Percentiles rank a stretch among this genome's conserved stretches.
phyloP scores from a whole-genome alignment of 2,329 filamentous ascomycete genomes.

The Aspergillus costaricaensis region DNA sequence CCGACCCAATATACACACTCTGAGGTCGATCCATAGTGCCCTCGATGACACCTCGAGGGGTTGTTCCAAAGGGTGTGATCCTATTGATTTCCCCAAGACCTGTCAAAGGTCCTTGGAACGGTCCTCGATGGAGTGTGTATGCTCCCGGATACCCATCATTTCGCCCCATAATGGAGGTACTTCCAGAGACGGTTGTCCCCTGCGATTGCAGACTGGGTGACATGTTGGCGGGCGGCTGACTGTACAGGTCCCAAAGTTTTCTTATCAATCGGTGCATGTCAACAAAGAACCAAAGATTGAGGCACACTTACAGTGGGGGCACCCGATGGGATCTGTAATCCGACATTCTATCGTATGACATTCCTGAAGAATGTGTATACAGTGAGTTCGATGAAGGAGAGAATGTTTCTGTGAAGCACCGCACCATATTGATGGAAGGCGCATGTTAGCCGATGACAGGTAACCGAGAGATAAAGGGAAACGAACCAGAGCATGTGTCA shows the following conservation, averaged over 20 bases:
- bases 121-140: slow-evolving; percentile 37
- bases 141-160: slow-evolving; percentile 38
- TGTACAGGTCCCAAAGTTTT: slow-evolving; percentile 29
- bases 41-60: slow-evolving; percentile 34
- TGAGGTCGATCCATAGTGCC: slow-evolving; percentile 34
- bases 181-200: slow-evolving; percentile 29
- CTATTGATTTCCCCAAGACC: slow-evolving; percentile 38
- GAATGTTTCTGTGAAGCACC: slow-evolving; percentile 33
- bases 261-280: slow-evolving; percentile 18
- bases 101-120: slow-evolving; percentile 34
- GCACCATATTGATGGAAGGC: slow-evolving; percentile 22
- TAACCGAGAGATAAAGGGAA: slow-evolving; percentile 18
- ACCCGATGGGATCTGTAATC: slow-evolving; percentile 40
- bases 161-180: slow-evolving; percentile 41
- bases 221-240: slow-evolving; percentile 51
- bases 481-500: slow-evolving; percentile 59
- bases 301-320: slow-evolving; percentile 42
- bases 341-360: slow-evolving; percentile 41
- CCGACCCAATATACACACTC: slow-evolving; percentile 31
- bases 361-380: slow-evolving; percentile 37
- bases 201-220: slow-evolving; percentile 40
- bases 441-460: not conserved
- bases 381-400: slow-evolving; percentile 35
- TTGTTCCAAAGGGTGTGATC: slow-evolving; percentile 35
- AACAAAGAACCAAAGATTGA: not conserved